Percentiles rank a stretch among this genome's conserved stretches.
Evolutionary conservation across 192 early-diverging fungal genomes (phyloP).

Genomic region (Coemansia sp.): DNA sequence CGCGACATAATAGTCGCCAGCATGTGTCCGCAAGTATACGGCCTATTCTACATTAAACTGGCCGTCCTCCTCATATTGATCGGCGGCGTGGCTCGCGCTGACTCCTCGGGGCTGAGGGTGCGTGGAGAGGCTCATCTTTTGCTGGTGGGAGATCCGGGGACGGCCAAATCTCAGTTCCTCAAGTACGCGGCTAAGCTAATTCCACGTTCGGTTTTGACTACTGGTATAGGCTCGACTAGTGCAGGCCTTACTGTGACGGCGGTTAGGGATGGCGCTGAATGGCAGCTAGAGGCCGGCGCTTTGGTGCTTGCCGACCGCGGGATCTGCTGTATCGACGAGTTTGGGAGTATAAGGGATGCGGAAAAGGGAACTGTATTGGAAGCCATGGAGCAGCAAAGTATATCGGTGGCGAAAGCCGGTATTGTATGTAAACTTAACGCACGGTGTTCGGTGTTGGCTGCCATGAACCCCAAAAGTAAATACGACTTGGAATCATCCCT

Average conservation of each 20-base stretch:
- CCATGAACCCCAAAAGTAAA: constrained; percentile 76
- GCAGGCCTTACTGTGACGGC: constrained; percentile 79
- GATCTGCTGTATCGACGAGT: constrained; percentile 84
- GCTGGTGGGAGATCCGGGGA: constrained; percentile 79
- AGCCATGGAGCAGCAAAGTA: constrained; percentile 87
- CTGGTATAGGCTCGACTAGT: constrained; percentile 73
- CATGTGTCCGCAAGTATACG: constrained; percentile 73
- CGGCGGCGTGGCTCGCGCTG: constrained; percentile 65
- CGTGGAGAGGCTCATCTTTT: constrained; percentile 76
- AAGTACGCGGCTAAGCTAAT: constrained; percentile 69
- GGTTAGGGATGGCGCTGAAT: constrained; percentile 72
- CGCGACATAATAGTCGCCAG: constrained; percentile 64
- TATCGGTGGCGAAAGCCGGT: constrained; percentile 77
- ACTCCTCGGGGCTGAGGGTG: constrained; percentile 62
- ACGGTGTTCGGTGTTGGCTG: constrained; percentile 76
- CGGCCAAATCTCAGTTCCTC: constrained; percentile 80
- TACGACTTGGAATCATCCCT: constrained; percentile 66
- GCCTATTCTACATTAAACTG: constrained; percentile 70
- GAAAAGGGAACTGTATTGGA: constrained; percentile 79
- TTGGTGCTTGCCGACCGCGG: constrained; percentile 79
- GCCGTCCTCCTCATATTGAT: constrained; percentile 73
- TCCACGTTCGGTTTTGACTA: constrained; percentile 73
- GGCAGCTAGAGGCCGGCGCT: constrained; percentile 83
- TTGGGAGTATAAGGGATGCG: constrained; percentile 73
- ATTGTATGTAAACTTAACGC: constrained; percentile 81